Evolutionary conservation across 192 early-diverging fungal genomes (phyloP), one percentile per base, ranked within the genome.

Genomic region (Coemansia asiatica): DNA sequence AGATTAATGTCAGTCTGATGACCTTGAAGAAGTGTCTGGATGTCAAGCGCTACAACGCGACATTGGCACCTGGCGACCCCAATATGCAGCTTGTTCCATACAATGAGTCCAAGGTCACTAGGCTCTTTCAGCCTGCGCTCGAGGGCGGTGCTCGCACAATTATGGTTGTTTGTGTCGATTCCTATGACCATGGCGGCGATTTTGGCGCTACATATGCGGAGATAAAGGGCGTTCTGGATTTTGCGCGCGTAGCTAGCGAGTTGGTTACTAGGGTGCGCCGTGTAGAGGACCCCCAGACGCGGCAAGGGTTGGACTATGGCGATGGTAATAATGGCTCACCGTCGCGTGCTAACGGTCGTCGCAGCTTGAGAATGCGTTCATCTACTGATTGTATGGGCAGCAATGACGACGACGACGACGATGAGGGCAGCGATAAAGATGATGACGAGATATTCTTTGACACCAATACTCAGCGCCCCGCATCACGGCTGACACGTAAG

Each of bases 11-110:
- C 35, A 85, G 86, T 40, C 70, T 90, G 56, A 86, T 90, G 85
- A 85, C 86, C 5, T 72, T 91, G 2, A 85, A 89, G 16, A 89
- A 91, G 66, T 90, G 88, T 61, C 84, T 92, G 69, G 87, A 89
- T 25, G 84, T 86, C 4, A 61, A 87, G 8, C 67, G 87, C 40
- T 67, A 69, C 44, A 91, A 91, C 70, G 69, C 78, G 1, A 7
- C 60, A 19, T 36, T 60, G 23, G 54, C 64, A 1, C 47, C 50
- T 10, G 66, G 38, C 33, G 46, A 36, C 13, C 5, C 57, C 12
- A 54, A 18, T 21, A 44, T 57, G 49, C 69, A 75, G 65, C 66
- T 83, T 21, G 89, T 91, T 13, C 89, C 89, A 4, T 91, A 84
- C 58, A 81, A 84, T 21, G 86, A 88, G 66, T 85, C 85, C 66